phyloP scores from a whole-genome alignment of 2,329 filamentous ascomycete species.

The Nemania sp. region DNA sequence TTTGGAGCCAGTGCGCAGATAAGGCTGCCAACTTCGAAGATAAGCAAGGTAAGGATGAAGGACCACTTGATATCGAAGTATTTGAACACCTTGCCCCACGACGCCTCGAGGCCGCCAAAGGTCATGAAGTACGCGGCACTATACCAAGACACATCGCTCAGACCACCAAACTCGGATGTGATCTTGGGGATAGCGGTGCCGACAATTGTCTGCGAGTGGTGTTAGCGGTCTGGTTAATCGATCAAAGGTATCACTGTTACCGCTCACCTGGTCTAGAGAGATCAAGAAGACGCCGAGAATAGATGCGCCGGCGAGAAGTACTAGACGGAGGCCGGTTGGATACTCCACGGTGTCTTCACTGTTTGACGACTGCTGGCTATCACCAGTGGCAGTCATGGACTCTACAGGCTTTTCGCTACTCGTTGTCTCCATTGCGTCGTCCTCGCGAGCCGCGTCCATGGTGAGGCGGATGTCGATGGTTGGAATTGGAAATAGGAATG shows the following conservation, averaged over 20 bases:
- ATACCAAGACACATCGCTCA: constrained; percentile 70
- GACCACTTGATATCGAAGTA: constrained; percentile 52
- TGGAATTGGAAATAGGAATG: no score
- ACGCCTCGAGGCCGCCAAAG: constrained; percentile 58
- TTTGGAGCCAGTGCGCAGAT: constrained; percentile 37
- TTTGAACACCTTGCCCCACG: constrained; percentile 62
- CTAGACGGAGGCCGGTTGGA: constrained; percentile 55
- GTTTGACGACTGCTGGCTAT: no score
- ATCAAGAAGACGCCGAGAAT: constrained; percentile 63
- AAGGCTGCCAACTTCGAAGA: constrained; percentile 37
- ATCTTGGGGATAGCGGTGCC: constrained; percentile 69
- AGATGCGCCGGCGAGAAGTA: constrained; percentile 61
- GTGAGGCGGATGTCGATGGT: no score
- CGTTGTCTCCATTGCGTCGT: no score
- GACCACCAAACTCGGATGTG: constrained; percentile 63
- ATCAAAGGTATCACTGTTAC: constrained; percentile 22
- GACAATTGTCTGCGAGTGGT: constrained; percentile 60
- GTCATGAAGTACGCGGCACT: constrained; percentile 67
- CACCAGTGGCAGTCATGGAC: no score
- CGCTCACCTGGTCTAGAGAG: constrained; percentile 59
- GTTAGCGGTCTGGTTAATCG: not conserved
- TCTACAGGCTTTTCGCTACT: no score
- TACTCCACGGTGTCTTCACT: constrained; percentile 46
- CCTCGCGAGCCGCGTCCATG: no score
- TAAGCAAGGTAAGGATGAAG: constrained; percentile 37